phyloP scores from a whole-genome alignment of 2,329 filamentous ascomycete species.

The Cryoendolithus antarcticus region DNA sequence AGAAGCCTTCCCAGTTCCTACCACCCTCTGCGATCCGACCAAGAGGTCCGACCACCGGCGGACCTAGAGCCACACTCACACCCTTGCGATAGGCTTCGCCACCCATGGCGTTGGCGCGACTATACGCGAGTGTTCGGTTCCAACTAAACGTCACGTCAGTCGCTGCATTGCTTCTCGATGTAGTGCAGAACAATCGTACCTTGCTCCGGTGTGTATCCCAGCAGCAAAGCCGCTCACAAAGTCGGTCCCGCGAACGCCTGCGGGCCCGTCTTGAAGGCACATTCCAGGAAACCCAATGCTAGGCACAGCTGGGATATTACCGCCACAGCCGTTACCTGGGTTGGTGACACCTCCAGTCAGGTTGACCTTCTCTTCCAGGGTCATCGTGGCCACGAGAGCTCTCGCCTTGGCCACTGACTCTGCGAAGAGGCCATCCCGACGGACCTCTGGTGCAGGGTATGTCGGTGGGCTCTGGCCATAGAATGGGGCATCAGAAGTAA shows the following conservation, averaged over 20 bases:
- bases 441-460: constrained; percentile 18
- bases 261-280: constrained; percentile 29
- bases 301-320: constrained; percentile 24
- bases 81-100: constrained; percentile 23
- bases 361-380: constrained; percentile 26
- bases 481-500: too few species aligned
- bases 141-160: too few species aligned
- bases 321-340: constrained; percentile 18
- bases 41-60: constrained; percentile 20
- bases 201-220: constrained; percentile 26
- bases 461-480: constrained; percentile 15
- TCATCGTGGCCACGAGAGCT: constrained; percentile 26
- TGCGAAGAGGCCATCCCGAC: too few species aligned
- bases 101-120: constrained; percentile 23
- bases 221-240: constrained; percentile 26
- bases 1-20: constrained; percentile 21
- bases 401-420: too few species aligned
- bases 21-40: constrained; percentile 20
- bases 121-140: constrained; percentile 24
- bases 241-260: constrained; percentile 21
- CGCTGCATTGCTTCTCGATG: too few species aligned
- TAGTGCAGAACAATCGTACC: too few species aligned
- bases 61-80: constrained; percentile 18
- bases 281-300: constrained; percentile 28
- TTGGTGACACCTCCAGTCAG: constrained; percentile 24